Base-by-base conservation (phyloP, 2,329 filamentous ascomycete genomes). In the Aureobasidium musti region DNA sequence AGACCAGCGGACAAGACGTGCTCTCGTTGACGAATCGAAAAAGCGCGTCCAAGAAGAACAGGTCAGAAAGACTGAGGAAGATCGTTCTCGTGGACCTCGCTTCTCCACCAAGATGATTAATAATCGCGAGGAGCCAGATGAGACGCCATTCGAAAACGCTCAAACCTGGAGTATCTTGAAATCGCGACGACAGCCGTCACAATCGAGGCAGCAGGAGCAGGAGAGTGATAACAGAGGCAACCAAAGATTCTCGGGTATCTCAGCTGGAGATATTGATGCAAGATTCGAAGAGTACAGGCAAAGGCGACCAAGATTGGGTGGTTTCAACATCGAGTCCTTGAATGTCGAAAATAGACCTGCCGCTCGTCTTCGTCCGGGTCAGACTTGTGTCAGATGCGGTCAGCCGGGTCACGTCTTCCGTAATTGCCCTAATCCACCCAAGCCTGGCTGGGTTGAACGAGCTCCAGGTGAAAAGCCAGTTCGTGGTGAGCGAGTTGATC, bases 271-370 rank as follows among this genome's bases (percentile, higher is more conserved):
- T 33, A 64, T 71, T 63, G 72, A 74, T 61, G 59, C 65, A 64
- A 67, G 67, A 49, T 67, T 69, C 11, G 68, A 71, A 59, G 67
- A 68, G 43, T 71, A 73, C 68, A 66, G 70, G 17, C 28, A 33
- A 13, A 49, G 35, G 23, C 43, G 64, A 23, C 64, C 53, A 19
- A 26, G 23, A 30, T 53, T 53, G 10, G 49, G 61, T 10, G 21
- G 30, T 13, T 64, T 64, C 49, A 37, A 64, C n/a, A 64, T 64
- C 26, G 35, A 64, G 13, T 53, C 61, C 14, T 13, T 64, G 19
- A 59, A 66, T 10, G 30, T 66, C 2, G 41, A 66, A n/a, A 59
- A 26, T n/a, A 52, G 41, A 30, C 41, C 41, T 5, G 5, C 30
- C 13, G 17, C 17, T 21, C n/a, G 45, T 13, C 11, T 19, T 5